A percentile compares a stretch with the other conserved stretches of the same genome.
Evolutionary conservation across 164 flowering plant species (phyloP).

Genomic region (Vitis rupestris): DNA sequence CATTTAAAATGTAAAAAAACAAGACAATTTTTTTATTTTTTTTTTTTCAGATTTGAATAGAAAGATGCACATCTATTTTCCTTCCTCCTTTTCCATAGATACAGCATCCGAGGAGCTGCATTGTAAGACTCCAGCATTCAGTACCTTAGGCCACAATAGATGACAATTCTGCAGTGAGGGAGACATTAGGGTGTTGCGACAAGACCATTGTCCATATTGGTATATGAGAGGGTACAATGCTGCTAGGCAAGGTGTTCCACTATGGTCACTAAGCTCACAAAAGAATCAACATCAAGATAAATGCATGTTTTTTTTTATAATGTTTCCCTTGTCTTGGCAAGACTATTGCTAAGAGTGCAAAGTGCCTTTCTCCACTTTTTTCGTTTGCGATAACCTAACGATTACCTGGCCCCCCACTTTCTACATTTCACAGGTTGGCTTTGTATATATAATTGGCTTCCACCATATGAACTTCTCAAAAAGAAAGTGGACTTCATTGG

Average conservation of each 20-base stretch:
- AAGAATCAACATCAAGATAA: not conserved
- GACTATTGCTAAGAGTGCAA: not conserved
- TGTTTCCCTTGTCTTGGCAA: not conserved
- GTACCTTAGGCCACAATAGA: too few species aligned
- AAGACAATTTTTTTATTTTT: too few species aligned
- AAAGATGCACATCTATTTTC: too few species aligned
- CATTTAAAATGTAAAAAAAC: too few species aligned
- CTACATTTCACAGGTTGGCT: not conserved
- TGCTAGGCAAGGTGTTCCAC: not conserved
- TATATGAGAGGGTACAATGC: not conserved
- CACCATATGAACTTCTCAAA: not conserved
- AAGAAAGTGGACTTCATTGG: not conserved
- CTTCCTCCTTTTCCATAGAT: too few species aligned
- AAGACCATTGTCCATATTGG: not conserved
- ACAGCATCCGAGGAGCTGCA: too few species aligned
- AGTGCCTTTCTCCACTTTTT: too few species aligned
- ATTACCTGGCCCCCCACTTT: not conserved
- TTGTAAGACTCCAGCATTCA: too few species aligned
- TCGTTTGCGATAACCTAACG: too few species aligned
- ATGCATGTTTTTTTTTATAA: not conserved
- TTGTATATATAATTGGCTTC: conserved; percentile 8
- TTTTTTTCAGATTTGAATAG: too few species aligned
- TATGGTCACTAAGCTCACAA: not conserved
- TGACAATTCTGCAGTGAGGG: too few species aligned
- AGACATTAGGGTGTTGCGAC: not conserved